These are phyloP conservation scores for Daldinia loculata DNA, from an alignment of 495 filamentous ascomycete species.

Conservation along the genomic window DNA sequence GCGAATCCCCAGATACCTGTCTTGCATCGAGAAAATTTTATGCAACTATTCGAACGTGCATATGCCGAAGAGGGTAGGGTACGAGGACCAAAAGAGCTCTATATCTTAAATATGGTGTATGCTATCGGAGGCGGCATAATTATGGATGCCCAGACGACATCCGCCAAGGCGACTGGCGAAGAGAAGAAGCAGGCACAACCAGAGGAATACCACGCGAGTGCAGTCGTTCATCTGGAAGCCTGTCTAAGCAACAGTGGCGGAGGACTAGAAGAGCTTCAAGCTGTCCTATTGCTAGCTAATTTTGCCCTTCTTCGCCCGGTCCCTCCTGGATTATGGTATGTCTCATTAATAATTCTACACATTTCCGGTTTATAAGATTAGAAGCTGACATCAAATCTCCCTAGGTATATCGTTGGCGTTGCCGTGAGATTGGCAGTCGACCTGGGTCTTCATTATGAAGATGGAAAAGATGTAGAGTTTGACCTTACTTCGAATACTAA, in stretches of 20 bases:
- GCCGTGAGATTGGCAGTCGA: constrained; percentile 90
- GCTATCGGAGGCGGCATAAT: constrained; percentile 95
- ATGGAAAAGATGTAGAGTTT: constrained; percentile 74
- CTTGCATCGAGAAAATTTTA: constrained; percentile 86
- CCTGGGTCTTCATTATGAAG: constrained; percentile 91
- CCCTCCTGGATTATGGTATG: constrained; percentile 85
- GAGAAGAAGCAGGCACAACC: constrained; percentile 76
- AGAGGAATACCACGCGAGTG: constrained; percentile 95
- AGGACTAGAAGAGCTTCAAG: constrained; percentile 90
- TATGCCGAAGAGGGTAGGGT: constrained; percentile 74
- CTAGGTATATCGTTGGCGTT: constrained; percentile 87
- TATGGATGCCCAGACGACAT: constrained; percentile 63
- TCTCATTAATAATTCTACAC: neutral
- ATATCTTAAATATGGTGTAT: constrained; percentile 97
- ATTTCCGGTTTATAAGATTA: neutral
- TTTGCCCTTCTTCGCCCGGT: constrained; percentile 92
- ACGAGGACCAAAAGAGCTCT: constrained; percentile 83
- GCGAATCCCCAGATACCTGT: constrained; percentile 96
- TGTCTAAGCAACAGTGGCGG: constrained; percentile 81
- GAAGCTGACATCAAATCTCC: constrained; percentile 21
- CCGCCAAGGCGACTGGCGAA: constrained; percentile 46
- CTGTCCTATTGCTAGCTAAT: constrained; percentile 86
- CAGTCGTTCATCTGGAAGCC: constrained; percentile 88
- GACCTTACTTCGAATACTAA: constrained; percentile 32
- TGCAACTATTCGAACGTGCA: constrained; percentile 79